Base-by-base conservation (phyloP, 345 rosid genomes). In the Eucalyptus erythrocorys region DNA sequence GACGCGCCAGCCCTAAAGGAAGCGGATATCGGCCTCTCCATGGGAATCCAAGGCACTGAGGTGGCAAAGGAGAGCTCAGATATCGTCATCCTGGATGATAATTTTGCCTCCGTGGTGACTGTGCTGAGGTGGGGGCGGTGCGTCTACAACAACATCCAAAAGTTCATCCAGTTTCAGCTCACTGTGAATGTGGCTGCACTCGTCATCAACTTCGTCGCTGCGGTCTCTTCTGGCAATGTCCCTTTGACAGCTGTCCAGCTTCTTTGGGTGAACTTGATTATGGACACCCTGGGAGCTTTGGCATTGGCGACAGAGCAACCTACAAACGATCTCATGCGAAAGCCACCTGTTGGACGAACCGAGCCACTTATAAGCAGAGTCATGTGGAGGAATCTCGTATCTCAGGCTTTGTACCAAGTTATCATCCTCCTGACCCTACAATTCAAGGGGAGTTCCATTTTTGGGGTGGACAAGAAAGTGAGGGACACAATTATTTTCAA, bases 1-100 rank as follows among this genome's bases (percentile, higher is more conserved):
- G 98, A 97, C 87, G 98, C 98, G 27, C 96, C 96, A 2, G 97
- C 98, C 2, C 89, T 96, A 17, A 96, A 94, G 89, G 98, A 94
- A 90, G 98, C 97, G 0, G 95, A 95, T 87, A 93, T 96, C 1
- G 97, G 98, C 43, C 93, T 97, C 2, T 95, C 98, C 8, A 97
- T 95, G 97, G 98, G 97, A 40, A 95, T 94, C 84, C 95, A 94
- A 85, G 99, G 97, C 3, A 97, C 96, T 4, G 98, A 97, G 88
- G 97, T 95, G 8, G 97, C 98, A 5, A 97, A 97, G 85, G 95
- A 95, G 90, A 95, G 97, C 91, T 96, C 98, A 2, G 98, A 96
- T 90, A 96, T 96, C 27, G 96, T 96, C 87, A 95, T 96, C 48
- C 90, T 96, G 48, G 97, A 96, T 82, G 97, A 97, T 68, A 95